These are phyloP conservation scores for Pseudocercospora ulei DNA, from an alignment of 2,329 filamentous ascomycete species.

Conservation along the genomic window DNA sequence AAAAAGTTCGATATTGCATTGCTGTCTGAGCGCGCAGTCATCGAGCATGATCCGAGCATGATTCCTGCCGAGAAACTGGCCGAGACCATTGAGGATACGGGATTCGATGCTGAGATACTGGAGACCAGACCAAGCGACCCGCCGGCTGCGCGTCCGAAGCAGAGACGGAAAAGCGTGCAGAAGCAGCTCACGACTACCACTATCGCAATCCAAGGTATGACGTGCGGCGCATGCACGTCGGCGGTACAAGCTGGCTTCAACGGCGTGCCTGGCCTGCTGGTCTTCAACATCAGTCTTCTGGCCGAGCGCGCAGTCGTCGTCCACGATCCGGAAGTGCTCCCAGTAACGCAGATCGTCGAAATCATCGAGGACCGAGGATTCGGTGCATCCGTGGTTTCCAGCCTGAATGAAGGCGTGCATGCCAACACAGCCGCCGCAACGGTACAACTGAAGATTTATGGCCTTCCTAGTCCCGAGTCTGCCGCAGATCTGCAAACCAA, in stretches of 20 bases:
- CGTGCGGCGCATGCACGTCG: constrained; percentile 90
- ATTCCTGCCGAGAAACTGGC: constrained; percentile 66
- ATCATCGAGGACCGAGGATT: constrained; percentile 87
- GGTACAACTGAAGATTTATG: constrained; percentile 75
- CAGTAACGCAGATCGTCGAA: constrained; percentile 64
- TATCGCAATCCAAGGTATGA: constrained; percentile 90
- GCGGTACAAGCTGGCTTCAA: constrained; percentile 78
- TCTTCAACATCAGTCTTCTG: constrained; percentile 89
- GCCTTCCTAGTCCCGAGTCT: constrained; percentile 60
- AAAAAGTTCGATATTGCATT: constrained; percentile 83
- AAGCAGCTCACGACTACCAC: constrained; percentile 58
- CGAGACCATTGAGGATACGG: constrained; percentile 82
- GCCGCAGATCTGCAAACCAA: constrained; percentile 61
- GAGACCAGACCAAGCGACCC: constrained; percentile 52
- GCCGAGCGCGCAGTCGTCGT: constrained; percentile 84
- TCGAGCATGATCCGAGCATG: constrained; percentile 71
- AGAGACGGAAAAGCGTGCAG: constrained; percentile 34
- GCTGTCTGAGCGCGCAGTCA: constrained; percentile 89
- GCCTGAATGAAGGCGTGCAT: constrained; percentile 51
- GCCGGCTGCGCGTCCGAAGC: constrained; percentile 33
- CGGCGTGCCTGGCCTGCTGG: constrained; percentile 63
- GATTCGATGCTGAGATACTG: constrained; percentile 79
- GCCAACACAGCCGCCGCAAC: constrained; percentile 48
- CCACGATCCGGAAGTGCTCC: constrained; percentile 63
- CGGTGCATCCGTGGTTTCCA: constrained; percentile 72